Evolutionary conservation across 2,329 filamentous ascomycete genomes (phyloP).

Genomic region (Ceratocystiopsis minuta): DNA sequence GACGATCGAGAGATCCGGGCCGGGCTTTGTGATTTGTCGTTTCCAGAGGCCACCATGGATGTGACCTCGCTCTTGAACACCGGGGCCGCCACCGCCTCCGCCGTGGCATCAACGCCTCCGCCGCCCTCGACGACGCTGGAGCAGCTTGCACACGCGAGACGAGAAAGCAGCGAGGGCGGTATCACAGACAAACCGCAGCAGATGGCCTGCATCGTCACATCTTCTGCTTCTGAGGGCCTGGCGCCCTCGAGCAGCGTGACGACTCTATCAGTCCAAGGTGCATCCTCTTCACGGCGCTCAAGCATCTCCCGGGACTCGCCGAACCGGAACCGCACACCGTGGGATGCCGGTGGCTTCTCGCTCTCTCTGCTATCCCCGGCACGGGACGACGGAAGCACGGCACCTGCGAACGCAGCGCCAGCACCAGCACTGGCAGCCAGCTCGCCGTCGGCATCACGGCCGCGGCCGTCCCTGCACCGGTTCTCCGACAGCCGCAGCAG

Average conservation of each 20-base stretch:
- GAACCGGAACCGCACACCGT: conserved; percentile 25
- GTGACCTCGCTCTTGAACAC: conserved; percentile 24
- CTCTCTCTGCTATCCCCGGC: conserved; percentile 17
- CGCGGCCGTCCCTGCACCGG: conserved; percentile 16
- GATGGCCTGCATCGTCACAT: too few species aligned
- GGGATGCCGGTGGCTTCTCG: conserved; percentile 32
- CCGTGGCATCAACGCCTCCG: neutral
- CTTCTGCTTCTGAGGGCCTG: conserved; percentile 9
- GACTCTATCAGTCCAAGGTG: conserved; percentile 16
- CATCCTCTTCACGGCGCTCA: conserved; percentile 9
- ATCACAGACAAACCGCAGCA: too few species aligned
- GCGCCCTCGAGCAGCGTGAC: conserved; percentile 13
- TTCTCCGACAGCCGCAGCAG: conserved; percentile 35
- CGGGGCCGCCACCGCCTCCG: conserved; percentile 13
- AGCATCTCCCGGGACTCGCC: conserved; percentile 14
- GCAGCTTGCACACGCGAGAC: neutral
- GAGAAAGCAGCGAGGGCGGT: neutral
- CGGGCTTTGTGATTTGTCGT: too few species aligned
- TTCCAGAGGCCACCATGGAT: conserved; percentile 17
- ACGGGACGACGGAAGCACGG: neutral
- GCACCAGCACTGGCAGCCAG: neutral
- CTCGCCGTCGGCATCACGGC: too few species aligned
- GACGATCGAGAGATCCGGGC: too few species aligned
- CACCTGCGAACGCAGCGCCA: neutral
- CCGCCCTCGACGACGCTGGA: too few species aligned